Evolutionary conservation across 129 eudicot species (phyloP).

Genomic region (Apium graveolens): DNA sequence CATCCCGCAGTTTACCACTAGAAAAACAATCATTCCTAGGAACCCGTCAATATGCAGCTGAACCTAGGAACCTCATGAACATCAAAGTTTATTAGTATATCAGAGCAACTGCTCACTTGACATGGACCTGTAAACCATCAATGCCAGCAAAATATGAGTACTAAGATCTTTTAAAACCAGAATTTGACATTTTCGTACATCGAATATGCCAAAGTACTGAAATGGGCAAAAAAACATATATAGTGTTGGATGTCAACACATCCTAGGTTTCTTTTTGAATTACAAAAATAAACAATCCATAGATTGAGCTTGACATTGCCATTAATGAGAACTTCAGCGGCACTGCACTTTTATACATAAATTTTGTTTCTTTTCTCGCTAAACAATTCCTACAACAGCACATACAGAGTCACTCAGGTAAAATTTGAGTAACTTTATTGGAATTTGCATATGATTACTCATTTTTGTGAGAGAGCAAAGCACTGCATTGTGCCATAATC

Average conservation of each 20-base stretch:
- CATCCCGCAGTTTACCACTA: too few relatives aligned
- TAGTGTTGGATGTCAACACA: slow-evolving; percentile 9
- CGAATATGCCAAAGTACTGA: neutral
- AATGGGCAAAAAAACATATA: slow-evolving; percentile 1
- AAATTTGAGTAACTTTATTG: slow-evolving; percentile 21
- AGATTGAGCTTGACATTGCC: slow-evolving; percentile 32
- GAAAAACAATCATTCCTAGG: too few relatives aligned
- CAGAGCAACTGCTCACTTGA: too few relatives aligned
- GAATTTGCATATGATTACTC: slow-evolving; percentile 14
- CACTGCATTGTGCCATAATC: slow-evolving; percentile 97
- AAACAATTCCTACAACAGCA: slow-evolving; percentile 15
- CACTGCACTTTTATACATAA: slow-evolving; percentile 25
- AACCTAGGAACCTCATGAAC: too few relatives aligned
- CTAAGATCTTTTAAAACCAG: too few relatives aligned
- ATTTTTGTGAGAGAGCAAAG: slow-evolving; percentile 54
- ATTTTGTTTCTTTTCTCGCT: neutral
- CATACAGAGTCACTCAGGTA: slow-evolving; percentile 6
- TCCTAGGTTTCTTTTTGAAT: slow-evolving; percentile 20
- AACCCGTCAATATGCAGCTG: too few relatives aligned
- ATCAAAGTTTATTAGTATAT: too few relatives aligned
- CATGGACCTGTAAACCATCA: too few relatives aligned
- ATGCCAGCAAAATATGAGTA: neutral
- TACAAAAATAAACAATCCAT: slow-evolving; percentile 35
- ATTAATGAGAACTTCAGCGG: slow-evolving; percentile 38
- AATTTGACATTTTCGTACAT: too few relatives aligned